Evolutionary conservation across 176 grass and related monocot genomes (phyloP), one percentile per base, ranked within the genome.

Genomic region (Ensete glaucum): DNA sequence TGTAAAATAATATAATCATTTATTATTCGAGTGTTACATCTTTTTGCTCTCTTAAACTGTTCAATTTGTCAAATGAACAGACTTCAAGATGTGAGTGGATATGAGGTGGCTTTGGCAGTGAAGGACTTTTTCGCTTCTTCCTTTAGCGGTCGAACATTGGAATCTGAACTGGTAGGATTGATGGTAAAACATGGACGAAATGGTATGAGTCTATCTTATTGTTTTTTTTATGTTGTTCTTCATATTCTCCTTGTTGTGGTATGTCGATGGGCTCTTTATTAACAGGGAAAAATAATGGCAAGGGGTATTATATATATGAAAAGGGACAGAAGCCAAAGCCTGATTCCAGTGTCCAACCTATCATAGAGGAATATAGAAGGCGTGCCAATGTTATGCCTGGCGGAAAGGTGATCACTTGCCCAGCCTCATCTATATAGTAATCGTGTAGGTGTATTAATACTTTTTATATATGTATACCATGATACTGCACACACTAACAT

Each of bases 291-390:
- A 77, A 15, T 23, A 98, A 98, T 63, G 95, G 90, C 13, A 93
- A 94, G 88, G 88, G 95, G 70, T 98, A 89, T 72, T 98, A 98
- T 78, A 80, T 87, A 50, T 89, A 89, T 84, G 86, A 93, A 81
- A 98, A 93, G 83, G 94, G 94, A 58, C 83, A 76, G 67, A 97
- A 89, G 75, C 94, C 94, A 81, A 87, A 84, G 76, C 94, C 94
- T 62, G 90, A 97, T 76, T 86, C 88, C 53, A 91, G 74, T 82
- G 69, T 97, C 60, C 83, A 97, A 79, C 12, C 71, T 63, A 85
- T 97, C 25, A 87, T 97, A 54, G 94, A 89, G 2, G 88, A 97
- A 79, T 97, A 77, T 73, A 81, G 69, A 91, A 93, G 70, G 22
- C 75, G n/a, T 13, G 50, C 80, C 23, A 97, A 85, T 64, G 72